A percentile compares a stretch with the other conserved stretches of the same genome.
These are phyloP conservation scores for Saccharomycopsis sp. DNA, from an alignment of 805 yeast genomes.

Conservation along the genomic window DNA sequence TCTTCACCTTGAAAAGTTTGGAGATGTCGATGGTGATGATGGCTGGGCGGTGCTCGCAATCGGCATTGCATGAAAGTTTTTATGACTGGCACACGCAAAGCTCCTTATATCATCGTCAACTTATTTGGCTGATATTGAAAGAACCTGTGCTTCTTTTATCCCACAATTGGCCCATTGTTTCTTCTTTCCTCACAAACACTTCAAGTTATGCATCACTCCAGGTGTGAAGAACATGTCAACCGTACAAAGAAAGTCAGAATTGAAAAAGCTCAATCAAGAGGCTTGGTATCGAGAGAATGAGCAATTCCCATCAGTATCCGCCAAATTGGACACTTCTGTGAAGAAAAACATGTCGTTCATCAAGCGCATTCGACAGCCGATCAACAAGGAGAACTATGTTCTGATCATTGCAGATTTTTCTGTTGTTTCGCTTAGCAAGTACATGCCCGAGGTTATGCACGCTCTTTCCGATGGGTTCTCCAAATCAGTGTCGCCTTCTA, in stretches of 20 bases:
- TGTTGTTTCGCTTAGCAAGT: slow-evolving; percentile 60
- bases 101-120: too few species aligned
- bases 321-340: slow-evolving; percentile 56
- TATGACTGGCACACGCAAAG: too few species aligned
- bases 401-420: slow-evolving; percentile 51
- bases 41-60: too few species aligned
- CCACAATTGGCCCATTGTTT: too few species aligned
- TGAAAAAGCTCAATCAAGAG: not conserved
- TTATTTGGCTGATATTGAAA: too few species aligned
- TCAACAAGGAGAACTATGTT: slow-evolving; percentile 38
- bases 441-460: slow-evolving; percentile 57
- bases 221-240: not conserved
- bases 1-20: too few species aligned
- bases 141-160: too few species aligned
- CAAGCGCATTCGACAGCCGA: slow-evolving; percentile 51
- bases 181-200: too few species aligned
- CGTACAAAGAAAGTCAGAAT: not conserved
- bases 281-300: not conserved
- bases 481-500: slow-evolving; percentile 41
- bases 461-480: slow-evolving; percentile 55
- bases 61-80: too few species aligned
- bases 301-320: not conserved
- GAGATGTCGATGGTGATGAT: too few species aligned
- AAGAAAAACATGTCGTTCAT: slow-evolving; percentile 78
- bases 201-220: too few species aligned